Evolutionary conservation across 805 yeast species (phyloP).

Genomic region (Candida manassasensis): DNA sequence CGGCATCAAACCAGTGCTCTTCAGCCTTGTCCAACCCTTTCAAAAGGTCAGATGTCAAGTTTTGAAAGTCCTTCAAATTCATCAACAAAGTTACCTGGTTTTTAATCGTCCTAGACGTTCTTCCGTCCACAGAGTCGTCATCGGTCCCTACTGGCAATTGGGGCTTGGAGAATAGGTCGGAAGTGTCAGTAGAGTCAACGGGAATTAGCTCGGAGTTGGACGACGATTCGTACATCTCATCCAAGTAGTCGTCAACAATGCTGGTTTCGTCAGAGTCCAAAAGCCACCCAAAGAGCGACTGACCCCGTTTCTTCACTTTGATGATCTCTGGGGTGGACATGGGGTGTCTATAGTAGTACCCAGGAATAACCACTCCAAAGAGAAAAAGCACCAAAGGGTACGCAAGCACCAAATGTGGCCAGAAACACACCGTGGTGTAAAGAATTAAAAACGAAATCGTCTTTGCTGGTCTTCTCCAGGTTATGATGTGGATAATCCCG

Average conservation of each 20-base stretch:
- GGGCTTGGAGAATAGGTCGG: constrained; percentile 2
- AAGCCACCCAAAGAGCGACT: constrained; percentile 44
- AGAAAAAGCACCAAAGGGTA: constrained; percentile 58
- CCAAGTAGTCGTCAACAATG: constrained; percentile 29
- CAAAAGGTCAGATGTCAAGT: constrained; percentile 52
- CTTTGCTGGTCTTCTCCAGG: constrained; percentile 73
- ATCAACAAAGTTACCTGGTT: constrained; percentile 43
- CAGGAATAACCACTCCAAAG: constrained; percentile 62
- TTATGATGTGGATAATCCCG: constrained; percentile 51
- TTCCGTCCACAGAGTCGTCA: constrained; percentile 10
- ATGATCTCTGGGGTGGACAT: constrained; percentile 40
- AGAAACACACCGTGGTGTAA: constrained; percentile 62
- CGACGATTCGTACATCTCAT: constrained; percentile 14
- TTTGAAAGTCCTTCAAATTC: constrained; percentile 73
- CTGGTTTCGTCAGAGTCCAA: constrained; percentile 26
- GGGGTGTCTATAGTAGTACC: constrained; percentile 67
- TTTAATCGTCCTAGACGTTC: constrained; percentile 14
- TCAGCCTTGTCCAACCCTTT: constrained; percentile 48
- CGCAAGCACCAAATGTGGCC: constrained; percentile 64
- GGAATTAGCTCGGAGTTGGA: constrained; percentile 8
- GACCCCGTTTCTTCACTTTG: constrained; percentile 48
- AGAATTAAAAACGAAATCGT: constrained; percentile 57
- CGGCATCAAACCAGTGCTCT: constrained; percentile 52
- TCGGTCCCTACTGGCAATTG: constrained; percentile 10
- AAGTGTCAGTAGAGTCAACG: not conserved